phyloP scores from a whole-genome alignment of 2,329 filamentous ascomycete genomes.

The Bipolaris gigantea region DNA sequence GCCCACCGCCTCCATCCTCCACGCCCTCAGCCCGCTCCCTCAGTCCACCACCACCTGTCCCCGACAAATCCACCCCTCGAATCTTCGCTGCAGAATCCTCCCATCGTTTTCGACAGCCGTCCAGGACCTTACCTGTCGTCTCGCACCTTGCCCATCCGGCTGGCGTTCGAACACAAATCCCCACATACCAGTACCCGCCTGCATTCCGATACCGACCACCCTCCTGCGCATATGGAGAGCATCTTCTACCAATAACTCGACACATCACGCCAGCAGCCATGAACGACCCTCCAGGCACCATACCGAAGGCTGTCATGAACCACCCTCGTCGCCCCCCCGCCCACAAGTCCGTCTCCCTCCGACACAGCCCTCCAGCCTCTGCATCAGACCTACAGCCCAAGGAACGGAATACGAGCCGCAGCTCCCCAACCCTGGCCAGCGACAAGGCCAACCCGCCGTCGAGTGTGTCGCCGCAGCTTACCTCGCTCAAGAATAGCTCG shows the following conservation, averaged over 20 bases:
- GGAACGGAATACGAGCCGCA: constrained; percentile 17
- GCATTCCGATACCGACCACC: constrained; percentile 1
- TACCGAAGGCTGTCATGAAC: constrained; percentile 11
- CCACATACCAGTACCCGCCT: neutral
- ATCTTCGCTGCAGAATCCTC: neutral
- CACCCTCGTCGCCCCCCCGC: constrained; percentile 50
- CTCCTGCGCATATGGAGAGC: constrained; percentile 21
- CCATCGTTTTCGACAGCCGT: neutral
- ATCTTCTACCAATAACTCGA: constrained; percentile 13
- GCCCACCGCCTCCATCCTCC: neutral
- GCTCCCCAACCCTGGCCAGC: constrained; percentile 36
- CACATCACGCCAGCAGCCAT: constrained; percentile 17
- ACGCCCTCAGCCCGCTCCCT: neutral
- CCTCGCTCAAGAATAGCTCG: constrained; percentile 48
- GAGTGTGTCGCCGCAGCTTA: constrained; percentile 40
- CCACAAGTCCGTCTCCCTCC: constrained; percentile 51
- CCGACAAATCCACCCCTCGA: neutral
- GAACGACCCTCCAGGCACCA: constrained; percentile 26
- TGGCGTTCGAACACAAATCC: neutral
- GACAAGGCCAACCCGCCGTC: constrained; percentile 47
- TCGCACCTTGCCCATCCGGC: neutral
- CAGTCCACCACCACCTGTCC: neutral
- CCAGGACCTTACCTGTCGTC: neutral
- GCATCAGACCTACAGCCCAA: neutral
- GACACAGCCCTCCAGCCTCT: constrained; percentile 42